These are phyloP conservation scores for Periconia sp. DNA, from an alignment of 2,329 filamentous ascomycete species.

Conservation along the genomic window DNA sequence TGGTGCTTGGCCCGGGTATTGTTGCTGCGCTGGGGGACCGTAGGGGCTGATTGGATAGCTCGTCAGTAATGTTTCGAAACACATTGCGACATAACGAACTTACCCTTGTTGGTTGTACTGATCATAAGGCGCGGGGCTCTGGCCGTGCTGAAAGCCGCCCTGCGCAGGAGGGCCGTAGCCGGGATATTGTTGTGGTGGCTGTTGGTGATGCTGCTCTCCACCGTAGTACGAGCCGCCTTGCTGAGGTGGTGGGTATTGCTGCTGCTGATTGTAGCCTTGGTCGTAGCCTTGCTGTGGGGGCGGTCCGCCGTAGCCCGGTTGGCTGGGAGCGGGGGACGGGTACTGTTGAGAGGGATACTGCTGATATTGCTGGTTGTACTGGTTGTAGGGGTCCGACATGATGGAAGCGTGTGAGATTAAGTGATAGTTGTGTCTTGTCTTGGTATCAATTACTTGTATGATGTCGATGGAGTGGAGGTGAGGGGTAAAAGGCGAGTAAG, in stretches of 20 bases:
- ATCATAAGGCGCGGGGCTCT: conserved; percentile 35
- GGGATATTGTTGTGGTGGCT: conserved; percentile 35
- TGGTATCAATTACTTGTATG: conserved; percentile 6
- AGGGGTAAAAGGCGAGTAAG: conserved; percentile 4
- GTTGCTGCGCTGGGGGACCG: conserved; percentile 26
- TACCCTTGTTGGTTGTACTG: conserved; percentile 39
- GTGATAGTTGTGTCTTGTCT: conserved; percentile 1
- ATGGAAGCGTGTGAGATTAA: conserved; percentile 9
- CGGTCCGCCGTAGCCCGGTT: conserved; percentile 26
- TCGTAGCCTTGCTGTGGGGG: conserved; percentile 34
- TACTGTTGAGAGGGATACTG: conserved; percentile 30
- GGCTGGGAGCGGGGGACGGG: conserved; percentile 31
- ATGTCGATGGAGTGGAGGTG: conserved; percentile 8
- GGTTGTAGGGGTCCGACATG: conserved; percentile 58
- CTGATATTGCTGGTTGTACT: conserved; percentile 42
- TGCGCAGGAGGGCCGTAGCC: conserved; percentile 51
- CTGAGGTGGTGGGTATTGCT: conserved; percentile 37
- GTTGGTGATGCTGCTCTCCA: conserved; percentile 28
- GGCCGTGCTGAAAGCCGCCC: conserved; percentile 54
- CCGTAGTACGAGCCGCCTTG: conserved; percentile 35
- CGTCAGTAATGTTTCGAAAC: conserved; percentile 25
- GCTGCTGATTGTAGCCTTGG: conserved; percentile 28
- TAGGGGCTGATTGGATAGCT: conserved; percentile 2
- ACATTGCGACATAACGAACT: conserved; percentile 6
- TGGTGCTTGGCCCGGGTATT: conserved; percentile 34